Evolutionary conservation across 495 filamentous ascomycete species (phyloP).

Genomic region (Lepraria neglecta): DNA sequence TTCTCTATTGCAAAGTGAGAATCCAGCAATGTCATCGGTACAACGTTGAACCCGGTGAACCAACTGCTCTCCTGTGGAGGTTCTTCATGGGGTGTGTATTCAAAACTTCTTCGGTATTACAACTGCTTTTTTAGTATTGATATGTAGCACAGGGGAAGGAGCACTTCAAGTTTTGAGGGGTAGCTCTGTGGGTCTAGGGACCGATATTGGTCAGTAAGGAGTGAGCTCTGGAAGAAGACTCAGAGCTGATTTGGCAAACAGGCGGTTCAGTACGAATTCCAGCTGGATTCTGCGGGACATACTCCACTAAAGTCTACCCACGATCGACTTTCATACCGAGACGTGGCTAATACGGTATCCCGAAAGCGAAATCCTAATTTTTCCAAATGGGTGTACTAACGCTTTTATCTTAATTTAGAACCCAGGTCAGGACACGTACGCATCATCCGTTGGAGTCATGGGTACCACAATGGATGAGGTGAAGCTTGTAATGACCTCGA

Average conservation of each 20-base stretch:
- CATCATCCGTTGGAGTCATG: conserved; percentile 27
- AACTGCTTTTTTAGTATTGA: background rate
- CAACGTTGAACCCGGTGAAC: conserved; percentile 48
- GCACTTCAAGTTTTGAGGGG: conserved; percentile 38
- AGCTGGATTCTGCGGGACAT: conserved; percentile 42
- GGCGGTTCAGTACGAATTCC: conserved; percentile 49
- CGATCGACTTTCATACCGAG: conserved; percentile 42
- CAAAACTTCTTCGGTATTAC: background rate
- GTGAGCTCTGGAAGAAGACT: background rate
- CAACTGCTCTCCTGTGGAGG: conserved; percentile 44
- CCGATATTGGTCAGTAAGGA: conserved; percentile 33
- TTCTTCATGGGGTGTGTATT: conserved; percentile 32
- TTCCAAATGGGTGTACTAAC: background rate
- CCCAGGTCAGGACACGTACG: conserved; percentile 35
- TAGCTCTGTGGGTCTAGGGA: conserved; percentile 36
- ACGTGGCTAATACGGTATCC: conserved; percentile 35
- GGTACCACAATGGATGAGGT: conserved; percentile 26
- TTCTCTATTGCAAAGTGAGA: conserved; percentile 35
- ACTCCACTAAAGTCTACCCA: conserved; percentile 39
- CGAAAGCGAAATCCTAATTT: conserved; percentile 11
- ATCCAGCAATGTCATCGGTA: conserved; percentile 39
- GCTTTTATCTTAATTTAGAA: conserved; percentile 18
- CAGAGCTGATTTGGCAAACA: conserved; percentile 2
- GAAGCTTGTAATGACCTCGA: conserved; percentile 35
- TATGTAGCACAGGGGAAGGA: conserved; percentile 29